Evolutionary conservation across 208 protist genomes (phyloP), one percentile per base, ranked within the genome.

Genomic region (Sergeia podlipaevii): DNA sequence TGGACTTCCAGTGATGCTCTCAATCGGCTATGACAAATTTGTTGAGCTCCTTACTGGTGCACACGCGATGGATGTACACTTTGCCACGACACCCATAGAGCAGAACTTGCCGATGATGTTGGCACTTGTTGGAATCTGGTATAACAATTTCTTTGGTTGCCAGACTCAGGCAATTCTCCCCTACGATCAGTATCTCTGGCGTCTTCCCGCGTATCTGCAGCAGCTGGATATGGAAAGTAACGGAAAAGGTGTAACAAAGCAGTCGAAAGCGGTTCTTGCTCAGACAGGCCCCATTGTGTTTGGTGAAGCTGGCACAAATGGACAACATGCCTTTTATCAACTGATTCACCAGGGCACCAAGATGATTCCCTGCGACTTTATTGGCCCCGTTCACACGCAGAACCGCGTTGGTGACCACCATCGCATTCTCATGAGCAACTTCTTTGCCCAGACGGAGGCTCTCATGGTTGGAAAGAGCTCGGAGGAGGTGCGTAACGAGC

Each of bases 141-240:
- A 98, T 74, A 97, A 97, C 76, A 98, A 98, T 74, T 98, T 99
- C 63, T 97, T 89, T 51, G 84, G 81, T 15, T 73, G 87, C 3
- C 72, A 98, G 67, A 97, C 95, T 3, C 83, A 97, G 49, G 97
- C 97, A 18, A 92, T 99, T 15, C 74, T 99, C 1, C 97, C 97
- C 29, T 99, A 99, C 67, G 97, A 99, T 54, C 97, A 99, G 70
- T 98, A 99, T 77, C 73, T 99, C 21, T 87, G 88, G 75, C 73
- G 96, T 26, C 89, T 98, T 37, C 85, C 97, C 1, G 96, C 97
- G n/a, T 98, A 99, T 65, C 97, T 99, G 43, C 97, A 99, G 79
- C 97, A 99, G 77, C 92, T 95, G 30, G 91, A 98, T 60, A 98
- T 98, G 94, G 95, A 98, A 67, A 97, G 91, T 42, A 98, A 99